phyloP scores from a whole-genome alignment of 805 yeast genomes.

The Ogataea zsoltii region DNA sequence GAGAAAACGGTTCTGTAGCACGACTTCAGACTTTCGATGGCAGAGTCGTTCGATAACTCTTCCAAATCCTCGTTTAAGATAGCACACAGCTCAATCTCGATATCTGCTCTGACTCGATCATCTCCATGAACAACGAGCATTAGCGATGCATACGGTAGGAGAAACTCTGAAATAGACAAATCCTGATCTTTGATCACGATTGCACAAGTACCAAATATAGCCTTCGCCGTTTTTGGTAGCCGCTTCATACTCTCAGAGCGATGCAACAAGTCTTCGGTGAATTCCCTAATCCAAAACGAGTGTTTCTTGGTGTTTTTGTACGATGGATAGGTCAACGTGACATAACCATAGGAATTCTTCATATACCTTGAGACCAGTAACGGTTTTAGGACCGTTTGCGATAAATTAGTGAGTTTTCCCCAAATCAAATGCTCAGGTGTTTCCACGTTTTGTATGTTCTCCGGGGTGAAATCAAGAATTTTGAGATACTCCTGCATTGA shows the following conservation, averaged over 20 bases:
- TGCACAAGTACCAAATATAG: slow-evolving; percentile 63
- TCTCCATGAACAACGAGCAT: slow-evolving; percentile 48
- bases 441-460: slow-evolving; percentile 25
- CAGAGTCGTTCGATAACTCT: slow-evolving; percentile 48
- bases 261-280: slow-evolving; percentile 67
- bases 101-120: slow-evolving; percentile 41
- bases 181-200: slow-evolving; percentile 70
- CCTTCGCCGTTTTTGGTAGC: slow-evolving; percentile 32
- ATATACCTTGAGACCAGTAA: slow-evolving; percentile 70
- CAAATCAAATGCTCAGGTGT: slow-evolving; percentile 46
- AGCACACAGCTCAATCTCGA: slow-evolving; percentile 58
- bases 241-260: slow-evolving; percentile 32
- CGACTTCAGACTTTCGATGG: slow-evolving; percentile 56
- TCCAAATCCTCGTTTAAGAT: slow-evolving; percentile 54
- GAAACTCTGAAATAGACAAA: slow-evolving; percentile 62
- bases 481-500: slow-evolving; percentile 86
- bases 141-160: slow-evolving; percentile 76
- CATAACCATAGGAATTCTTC: slow-evolving; percentile 49
- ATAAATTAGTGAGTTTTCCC: slow-evolving; percentile 61
- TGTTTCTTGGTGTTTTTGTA: slow-evolving; percentile 56
- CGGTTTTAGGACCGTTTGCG: slow-evolving; percentile 76
- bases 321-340: slow-evolving; percentile 60
- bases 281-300: slow-evolving; percentile 68
- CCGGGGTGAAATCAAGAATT: slow-evolving; percentile 46
- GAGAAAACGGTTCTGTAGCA: slow-evolving; percentile 76